A percentile compares a stretch with the other conserved stretches of the same genome.
Evolutionary conservation across 2,329 filamentous ascomycete genomes (phyloP).

Genomic region (Cryphonectria radicalis): DNA sequence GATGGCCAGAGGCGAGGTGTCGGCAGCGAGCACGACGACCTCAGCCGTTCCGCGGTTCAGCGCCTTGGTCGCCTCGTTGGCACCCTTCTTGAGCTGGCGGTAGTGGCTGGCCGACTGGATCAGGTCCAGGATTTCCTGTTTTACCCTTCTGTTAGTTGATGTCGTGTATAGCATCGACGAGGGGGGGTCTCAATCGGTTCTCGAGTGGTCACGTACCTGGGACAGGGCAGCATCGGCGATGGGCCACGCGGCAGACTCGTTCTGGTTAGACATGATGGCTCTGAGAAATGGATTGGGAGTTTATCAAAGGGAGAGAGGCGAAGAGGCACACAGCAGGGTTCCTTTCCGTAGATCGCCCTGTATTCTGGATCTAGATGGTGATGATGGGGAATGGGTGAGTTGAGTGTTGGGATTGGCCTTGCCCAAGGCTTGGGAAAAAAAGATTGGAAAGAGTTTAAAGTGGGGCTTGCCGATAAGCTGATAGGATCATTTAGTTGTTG

Average conservation of each 20-base stretch:
- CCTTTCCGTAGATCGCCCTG: conserved; percentile 66
- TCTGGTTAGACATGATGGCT: conserved; percentile 37
- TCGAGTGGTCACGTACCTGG: conserved; percentile 15
- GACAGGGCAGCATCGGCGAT: conserved; percentile 62
- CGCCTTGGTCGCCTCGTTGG: conserved; percentile 85
- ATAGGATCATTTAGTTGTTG: conserved; percentile 25
- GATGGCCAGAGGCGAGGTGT: conserved; percentile 86
- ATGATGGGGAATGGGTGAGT: conserved; percentile 3
- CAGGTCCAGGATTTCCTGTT: conserved; percentile 79
- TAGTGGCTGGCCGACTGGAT: conserved; percentile 73
- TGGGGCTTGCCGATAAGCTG: conserved; percentile 27
- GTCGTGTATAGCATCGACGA: background rate
- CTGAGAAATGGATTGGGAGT: conserved; percentile 12
- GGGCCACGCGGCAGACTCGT: conserved; percentile 62
- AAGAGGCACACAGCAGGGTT: conserved; percentile 50
- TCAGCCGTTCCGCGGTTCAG: conserved; percentile 90
- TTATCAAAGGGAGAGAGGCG: background rate
- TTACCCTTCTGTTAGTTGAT: conserved; percentile 42
- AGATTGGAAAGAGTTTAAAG: conserved; percentile 18
- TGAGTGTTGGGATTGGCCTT: conserved; percentile 11
- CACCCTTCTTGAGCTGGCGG: conserved; percentile 85
- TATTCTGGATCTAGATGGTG: conserved; percentile 27
- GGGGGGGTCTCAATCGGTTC: conserved; percentile 51
- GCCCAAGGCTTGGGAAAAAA: conserved; percentile 1
- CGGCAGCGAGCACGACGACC: conserved; percentile 85